Evolutionary conservation across 192 early-diverging fungal genomes (phyloP), one percentile per base, ranked within the genome.

Genomic region (Phycomyces blakesleeanus): DNA sequence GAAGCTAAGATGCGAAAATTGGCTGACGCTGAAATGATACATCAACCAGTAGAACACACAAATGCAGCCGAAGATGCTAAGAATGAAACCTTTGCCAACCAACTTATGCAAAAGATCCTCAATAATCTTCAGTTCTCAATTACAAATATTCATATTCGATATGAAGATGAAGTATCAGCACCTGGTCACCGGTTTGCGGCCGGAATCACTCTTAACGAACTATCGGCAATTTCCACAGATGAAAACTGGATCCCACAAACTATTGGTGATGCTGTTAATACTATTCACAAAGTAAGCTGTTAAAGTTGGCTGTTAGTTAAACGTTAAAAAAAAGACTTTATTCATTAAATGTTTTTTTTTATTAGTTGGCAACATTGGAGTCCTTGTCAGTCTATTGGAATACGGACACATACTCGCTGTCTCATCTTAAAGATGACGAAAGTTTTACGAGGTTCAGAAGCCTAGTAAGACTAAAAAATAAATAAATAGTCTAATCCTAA

Each of bases 81-180:
- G 62, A 87, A 93, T 63, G 83, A 87, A n/a, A 87, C 91, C 14
- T 97, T 95, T 72, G 69, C 95, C 25, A 87, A 90, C 54, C 93
- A 93, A 76, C 80, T 99, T 29, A 80, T 91, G 24, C 89, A 93
- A 12, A 96, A 95, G 72, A 93, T 99, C 29, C 83, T 99, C 4
- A 95, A 99, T 68, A 99, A 99, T 67, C 69, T 99, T 44, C 96
- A 99, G 60, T 84, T 99, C 7, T 87, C 90, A 9, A 95, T 99
- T 65, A 87, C 89, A 51, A 93, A 96, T 72, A 98, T 98, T 41
- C 97, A 99, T 67, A 79, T 99, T 55, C 79, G 96, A 25, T 99
- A 96, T 74, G 97, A 97, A 66, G 97, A 99, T 78, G 76, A 80
- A 21, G 64, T 85, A 55, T 91, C 87, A 55, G 88, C 87, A 67